Percentiles rank a stretch among this genome's conserved stretches.
These are phyloP conservation scores for Gossypium laxum DNA, from an alignment of 441 rosid species.

Conservation along the genomic window DNA sequence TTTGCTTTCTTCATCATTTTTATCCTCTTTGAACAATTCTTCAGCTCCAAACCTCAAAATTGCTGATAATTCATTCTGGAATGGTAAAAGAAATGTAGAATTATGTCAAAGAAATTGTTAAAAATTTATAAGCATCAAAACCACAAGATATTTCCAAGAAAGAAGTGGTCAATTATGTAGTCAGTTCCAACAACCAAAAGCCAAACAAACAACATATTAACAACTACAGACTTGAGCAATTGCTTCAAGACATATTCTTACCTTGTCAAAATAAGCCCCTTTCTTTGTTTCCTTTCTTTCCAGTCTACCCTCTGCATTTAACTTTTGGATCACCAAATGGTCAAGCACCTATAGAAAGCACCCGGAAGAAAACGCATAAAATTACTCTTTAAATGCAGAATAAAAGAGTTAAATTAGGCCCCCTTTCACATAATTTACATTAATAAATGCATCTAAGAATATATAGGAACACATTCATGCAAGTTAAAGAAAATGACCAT, in stretches of 20 bases:
- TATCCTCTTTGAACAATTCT: conserved; percentile 94
- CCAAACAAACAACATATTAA: background rate
- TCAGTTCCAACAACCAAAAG: background rate
- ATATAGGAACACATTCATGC: background rate
- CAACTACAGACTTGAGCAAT: background rate
- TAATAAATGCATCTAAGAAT: background rate
- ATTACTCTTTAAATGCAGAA: background rate
- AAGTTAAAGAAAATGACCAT: conserved; percentile 43
- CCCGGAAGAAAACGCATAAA: conserved; percentile 15
- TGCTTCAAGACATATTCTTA: conserved; percentile 25
- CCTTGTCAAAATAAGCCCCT: conserved; percentile 86
- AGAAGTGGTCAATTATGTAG: background rate
- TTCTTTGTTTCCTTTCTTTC: conserved; percentile 98
- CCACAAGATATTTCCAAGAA: background rate
- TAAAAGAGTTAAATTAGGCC: conserved; percentile 1
- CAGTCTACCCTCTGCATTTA: conserved; percentile 98
- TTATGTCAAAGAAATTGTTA: background rate
- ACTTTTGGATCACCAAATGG: conserved; percentile 96
- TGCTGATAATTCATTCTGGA: conserved; percentile 95
- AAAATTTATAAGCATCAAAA: background rate
- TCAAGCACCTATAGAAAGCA: conserved; percentile 73
- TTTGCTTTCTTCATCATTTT: conserved; percentile 92
- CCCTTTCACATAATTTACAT: conserved; percentile 8
- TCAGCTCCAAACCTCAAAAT: conserved; percentile 98
- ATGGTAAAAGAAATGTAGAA: conserved; percentile 16